Evolutionary conservation across 2,329 filamentous ascomycete genomes (phyloP).

Genomic region (Metarhizium robertsii): DNA sequence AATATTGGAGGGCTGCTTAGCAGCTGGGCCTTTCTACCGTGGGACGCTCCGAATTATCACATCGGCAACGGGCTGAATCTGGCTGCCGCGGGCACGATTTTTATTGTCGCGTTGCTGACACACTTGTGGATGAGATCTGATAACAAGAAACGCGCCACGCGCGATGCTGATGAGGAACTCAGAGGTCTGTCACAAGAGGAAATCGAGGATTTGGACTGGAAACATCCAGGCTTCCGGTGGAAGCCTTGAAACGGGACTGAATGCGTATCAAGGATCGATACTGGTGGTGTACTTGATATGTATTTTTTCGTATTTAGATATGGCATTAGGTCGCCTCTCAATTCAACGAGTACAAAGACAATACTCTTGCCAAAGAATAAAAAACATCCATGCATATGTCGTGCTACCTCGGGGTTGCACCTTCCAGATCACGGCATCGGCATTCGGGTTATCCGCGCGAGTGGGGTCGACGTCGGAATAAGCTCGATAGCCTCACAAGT

Average conservation of each 20-base stretch:
- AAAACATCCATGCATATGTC: too few species aligned
- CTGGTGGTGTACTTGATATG: too few species aligned
- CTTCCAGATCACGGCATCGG: not conserved
- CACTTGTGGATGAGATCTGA: slow-evolving; percentile 53
- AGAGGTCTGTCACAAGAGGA: slow-evolving; percentile 41
- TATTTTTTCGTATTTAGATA: too few species aligned
- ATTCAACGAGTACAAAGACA: too few species aligned
- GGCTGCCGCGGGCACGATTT: slow-evolving; percentile 41
- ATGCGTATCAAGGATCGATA: too few species aligned
- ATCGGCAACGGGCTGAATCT: slow-evolving; percentile 66
- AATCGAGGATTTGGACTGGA: slow-evolving; percentile 55
- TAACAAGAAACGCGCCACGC: slow-evolving; percentile 34
- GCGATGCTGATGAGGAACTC: slow-evolving; percentile 33
- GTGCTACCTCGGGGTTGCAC: not conserved
- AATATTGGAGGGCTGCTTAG: slow-evolving; percentile 62
- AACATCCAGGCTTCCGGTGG: slow-evolving; percentile 58
- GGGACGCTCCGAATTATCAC: slow-evolving; percentile 55
- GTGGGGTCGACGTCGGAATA: not conserved
- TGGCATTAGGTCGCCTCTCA: too few species aligned
- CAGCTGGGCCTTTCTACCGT: slow-evolving; percentile 56
- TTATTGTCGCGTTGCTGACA: slow-evolving; percentile 39
- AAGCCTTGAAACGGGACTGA: slow-evolving; percentile 11
- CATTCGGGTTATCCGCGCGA: not conserved
- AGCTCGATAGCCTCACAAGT: too few species aligned
- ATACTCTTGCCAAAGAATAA: too few species aligned